A percentile compares a stretch with the other conserved stretches of the same genome.
Conservation (phyloP, 306 rosid genomes). For the Sicyos edulis region DNA sequence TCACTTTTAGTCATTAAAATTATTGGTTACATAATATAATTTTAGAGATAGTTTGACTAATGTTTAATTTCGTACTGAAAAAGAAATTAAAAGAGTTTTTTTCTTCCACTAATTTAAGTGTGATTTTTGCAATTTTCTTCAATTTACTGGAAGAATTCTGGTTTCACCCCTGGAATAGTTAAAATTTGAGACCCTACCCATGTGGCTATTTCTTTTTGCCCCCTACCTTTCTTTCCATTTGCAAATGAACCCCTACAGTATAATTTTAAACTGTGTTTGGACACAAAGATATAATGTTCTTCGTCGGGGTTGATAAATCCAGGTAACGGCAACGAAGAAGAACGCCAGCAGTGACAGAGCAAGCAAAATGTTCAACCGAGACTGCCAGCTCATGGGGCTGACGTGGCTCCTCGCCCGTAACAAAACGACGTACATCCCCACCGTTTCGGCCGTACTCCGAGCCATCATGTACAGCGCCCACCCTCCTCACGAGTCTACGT, state of each 20-base stretch:
- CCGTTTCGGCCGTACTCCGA: slow-evolving; percentile 90
- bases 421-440: slow-evolving; percentile 89
- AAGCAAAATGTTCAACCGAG: slow-evolving; percentile 75
- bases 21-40: too few relatives aligned
- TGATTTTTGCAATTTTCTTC: too few relatives aligned
- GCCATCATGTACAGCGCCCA: slow-evolving; percentile 92
- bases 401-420: slow-evolving; percentile 82
- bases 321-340: slow-evolving; percentile 48
- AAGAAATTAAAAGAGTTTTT: too few relatives aligned
- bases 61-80: too few relatives aligned
- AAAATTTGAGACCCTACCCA: slow-evolving; percentile 8
- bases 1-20: too few relatives aligned
- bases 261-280: slow-evolving; percentile 9
- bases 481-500: slow-evolving; percentile 63
- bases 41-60: too few relatives aligned
- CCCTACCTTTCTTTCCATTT: too few relatives aligned
- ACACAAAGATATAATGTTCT: not conserved
- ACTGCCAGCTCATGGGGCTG: slow-evolving; percentile 96
- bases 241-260: not conserved
- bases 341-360: slow-evolving; percentile 43
- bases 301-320: not conserved
- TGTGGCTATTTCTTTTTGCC: not conserved
- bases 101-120: too few relatives aligned
- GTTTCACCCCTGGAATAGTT: not conserved
- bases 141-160: not conserved